phyloP scores from a whole-genome alignment of 139 green algal genomes.

The Chlorella sp. region DNA sequence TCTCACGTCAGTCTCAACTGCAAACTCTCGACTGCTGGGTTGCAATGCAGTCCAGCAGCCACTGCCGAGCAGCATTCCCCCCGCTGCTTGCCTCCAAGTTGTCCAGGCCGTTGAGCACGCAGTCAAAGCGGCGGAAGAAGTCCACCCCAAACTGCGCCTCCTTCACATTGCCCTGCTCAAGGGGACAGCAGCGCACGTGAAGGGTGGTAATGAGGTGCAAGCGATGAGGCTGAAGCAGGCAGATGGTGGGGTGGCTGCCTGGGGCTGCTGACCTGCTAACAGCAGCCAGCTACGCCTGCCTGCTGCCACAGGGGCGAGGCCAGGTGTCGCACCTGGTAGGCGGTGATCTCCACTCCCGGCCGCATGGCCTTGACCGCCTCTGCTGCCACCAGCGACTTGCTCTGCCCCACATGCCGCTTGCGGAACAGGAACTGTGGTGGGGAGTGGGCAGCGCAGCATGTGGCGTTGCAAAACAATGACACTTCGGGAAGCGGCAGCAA shows the following conservation, averaged over 20 bases:
- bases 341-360: slow-evolving; percentile 67
- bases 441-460: too few relatives aligned
- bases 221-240: neutral
- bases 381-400: slow-evolving; percentile 91
- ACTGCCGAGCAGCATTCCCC: too few relatives aligned
- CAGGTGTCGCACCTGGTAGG: slow-evolving; percentile 79
- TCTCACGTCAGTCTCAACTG: too few relatives aligned
- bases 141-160: slow-evolving; percentile 79
- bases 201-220: neutral
- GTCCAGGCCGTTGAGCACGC: slow-evolving; percentile 98
- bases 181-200: neutral
- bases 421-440: slow-evolving; percentile 95
- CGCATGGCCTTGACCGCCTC: slow-evolving; percentile 74
- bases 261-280: neutral
- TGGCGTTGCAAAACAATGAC: too few relatives aligned
- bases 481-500: too few relatives aligned
- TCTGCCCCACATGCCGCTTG: slow-evolving; percentile 91
- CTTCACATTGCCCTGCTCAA: slow-evolving; percentile 70
- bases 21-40: too few relatives aligned
- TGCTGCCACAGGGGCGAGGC: too few relatives aligned
- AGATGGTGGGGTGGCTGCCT: neutral
- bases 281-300: too few relatives aligned
- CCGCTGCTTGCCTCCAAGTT: slow-evolving; percentile 79
- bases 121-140: slow-evolving; percentile 90
- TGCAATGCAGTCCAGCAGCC: too few relatives aligned